Evolutionary conservation across 768 basidiomycete species (phyloP).

Genomic region (Cubamyces sp.): DNA sequence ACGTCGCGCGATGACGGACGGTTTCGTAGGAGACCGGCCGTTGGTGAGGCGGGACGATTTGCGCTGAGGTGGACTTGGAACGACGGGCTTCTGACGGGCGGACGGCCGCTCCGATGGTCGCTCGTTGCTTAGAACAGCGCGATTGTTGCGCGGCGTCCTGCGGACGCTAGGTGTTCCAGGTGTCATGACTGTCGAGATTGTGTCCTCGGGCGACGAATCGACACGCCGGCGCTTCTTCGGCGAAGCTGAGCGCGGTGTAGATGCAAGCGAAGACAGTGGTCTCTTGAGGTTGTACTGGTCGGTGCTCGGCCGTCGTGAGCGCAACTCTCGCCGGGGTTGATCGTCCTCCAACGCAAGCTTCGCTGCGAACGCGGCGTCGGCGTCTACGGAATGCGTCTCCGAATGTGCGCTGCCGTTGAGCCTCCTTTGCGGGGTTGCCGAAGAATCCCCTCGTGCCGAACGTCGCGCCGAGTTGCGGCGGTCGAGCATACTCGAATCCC

Average conservation of each 20-base stretch:
- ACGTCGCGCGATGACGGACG: not conserved
- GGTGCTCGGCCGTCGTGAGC: conserved; percentile 35
- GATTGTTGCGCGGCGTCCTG: conserved; percentile 11
- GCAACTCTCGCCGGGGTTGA: conserved; percentile 33
- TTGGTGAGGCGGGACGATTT: conserved; percentile 12
- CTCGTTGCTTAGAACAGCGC: no score
- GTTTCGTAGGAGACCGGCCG: conserved; percentile 7
- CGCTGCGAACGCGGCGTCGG: conserved; percentile 35
- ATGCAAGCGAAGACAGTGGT: conserved; percentile 4
- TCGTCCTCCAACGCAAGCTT: conserved; percentile 35
- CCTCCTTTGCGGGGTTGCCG: not conserved
- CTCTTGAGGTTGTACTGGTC: conserved; percentile 23
- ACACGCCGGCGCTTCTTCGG: conserved; percentile 38
- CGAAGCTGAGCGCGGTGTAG: conserved; percentile 23
- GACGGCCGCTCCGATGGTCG: conserved; percentile 6
- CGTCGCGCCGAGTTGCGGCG: conserved; percentile 3
- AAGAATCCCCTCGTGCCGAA: conserved; percentile 4
- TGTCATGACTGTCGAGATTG: conserved; percentile 16
- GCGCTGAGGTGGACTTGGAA: conserved; percentile 8
- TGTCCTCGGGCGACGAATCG: conserved; percentile 31
- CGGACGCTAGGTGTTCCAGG: conserved; percentile 16
- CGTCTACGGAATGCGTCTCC: conserved; percentile 3
- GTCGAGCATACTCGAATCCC: not conserved
- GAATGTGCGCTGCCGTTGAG: conserved; percentile 1
- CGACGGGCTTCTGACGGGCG: not conserved